phyloP scores from a whole-genome alignment of 1,284 basidiomycete species.

The Ganoderma resinaceum region DNA sequence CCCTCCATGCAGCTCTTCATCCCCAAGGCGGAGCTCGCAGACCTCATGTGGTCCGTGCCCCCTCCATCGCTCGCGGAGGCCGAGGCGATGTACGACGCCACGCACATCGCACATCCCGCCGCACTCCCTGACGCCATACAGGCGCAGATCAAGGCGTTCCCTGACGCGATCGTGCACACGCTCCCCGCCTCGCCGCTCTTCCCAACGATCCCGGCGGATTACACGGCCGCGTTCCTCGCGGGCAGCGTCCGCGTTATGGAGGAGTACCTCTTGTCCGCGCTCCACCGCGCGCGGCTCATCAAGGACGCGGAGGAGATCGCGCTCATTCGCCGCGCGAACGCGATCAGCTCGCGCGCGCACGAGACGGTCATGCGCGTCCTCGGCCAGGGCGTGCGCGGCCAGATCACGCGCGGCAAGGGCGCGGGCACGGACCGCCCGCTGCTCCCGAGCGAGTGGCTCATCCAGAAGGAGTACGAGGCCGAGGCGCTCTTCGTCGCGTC shows the following conservation, averaged over 20 bases:
- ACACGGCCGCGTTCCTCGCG: slow-evolving; percentile 47
- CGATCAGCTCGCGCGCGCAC: slow-evolving; percentile 87
- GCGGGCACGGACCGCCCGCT: slow-evolving; percentile 60
- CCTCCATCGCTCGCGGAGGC: slow-evolving; percentile 76
- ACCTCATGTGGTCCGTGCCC: slow-evolving; percentile 88
- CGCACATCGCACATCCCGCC: slow-evolving; percentile 57
- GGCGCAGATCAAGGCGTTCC: slow-evolving; percentile 61
- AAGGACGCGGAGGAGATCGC: slow-evolving; percentile 81
- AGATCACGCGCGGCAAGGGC: slow-evolving; percentile 52
- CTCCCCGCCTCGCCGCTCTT: slow-evolving; percentile 69
- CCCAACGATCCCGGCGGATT: slow-evolving; percentile 54
- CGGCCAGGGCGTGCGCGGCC: slow-evolving; percentile 71
- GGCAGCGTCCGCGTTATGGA: slow-evolving; percentile 52
- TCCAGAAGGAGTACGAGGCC: slow-evolving; percentile 89
- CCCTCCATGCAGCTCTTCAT: slow-evolving; percentile 75
- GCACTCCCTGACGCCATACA: slow-evolving; percentile 59
- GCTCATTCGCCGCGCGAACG: slow-evolving; percentile 79
- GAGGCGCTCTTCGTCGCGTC: slow-evolving; percentile 91
- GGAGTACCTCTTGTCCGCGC: slow-evolving; percentile 71
- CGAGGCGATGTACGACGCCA: slow-evolving; percentile 60
- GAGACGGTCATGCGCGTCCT: slow-evolving; percentile 92
- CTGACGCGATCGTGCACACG: slow-evolving; percentile 66
- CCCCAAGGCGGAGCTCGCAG: slow-evolving; percentile 72
- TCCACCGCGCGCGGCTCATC: slow-evolving; percentile 79
- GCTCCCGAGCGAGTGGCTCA: slow-evolving; percentile 81